Percentiles rank a stretch among this genome's conserved stretches.
Evolutionary conservation across 345 rosid genomes (phyloP).

Genomic region (Arabis hirsuta): DNA sequence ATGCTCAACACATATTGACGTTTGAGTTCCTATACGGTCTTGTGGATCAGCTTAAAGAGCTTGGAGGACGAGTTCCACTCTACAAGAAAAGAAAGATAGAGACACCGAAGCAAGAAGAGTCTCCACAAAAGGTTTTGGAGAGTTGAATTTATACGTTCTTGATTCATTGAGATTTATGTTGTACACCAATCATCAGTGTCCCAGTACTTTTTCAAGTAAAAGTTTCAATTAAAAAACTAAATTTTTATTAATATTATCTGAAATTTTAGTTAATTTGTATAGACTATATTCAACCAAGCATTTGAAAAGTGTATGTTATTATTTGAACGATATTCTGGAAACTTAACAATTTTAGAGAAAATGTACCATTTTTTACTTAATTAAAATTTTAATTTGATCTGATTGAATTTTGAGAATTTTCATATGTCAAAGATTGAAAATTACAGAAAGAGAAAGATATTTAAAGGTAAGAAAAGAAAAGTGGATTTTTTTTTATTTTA

Average conservation of each 20-base stretch:
- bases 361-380: too few species aligned
- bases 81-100: conserved; percentile 49
- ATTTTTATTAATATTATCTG: not conserved
- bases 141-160: conserved; percentile 15
- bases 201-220: not conserved
- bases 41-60: conserved; percentile 66
- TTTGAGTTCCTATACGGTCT: conserved; percentile 77
- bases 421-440: conserved; percentile 9
- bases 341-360: too few species aligned
- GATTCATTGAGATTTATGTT: conserved; percentile 31
- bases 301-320: too few species aligned
- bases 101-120: not conserved
- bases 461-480: not conserved
- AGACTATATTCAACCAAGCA: too few species aligned
- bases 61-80: conserved; percentile 74
- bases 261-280: not conserved
- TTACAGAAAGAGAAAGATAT: not conserved
- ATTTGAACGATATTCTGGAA: too few species aligned
- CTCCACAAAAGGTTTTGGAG: conserved; percentile 22
- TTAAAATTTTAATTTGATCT: not conserved
- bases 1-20: conserved; percentile 67
- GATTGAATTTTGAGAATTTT: conserved; percentile 18
- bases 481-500: conserved; percentile 12
- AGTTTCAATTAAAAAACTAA: not conserved
- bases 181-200: conserved; percentile 12